Evolutionary conservation across 2,329 filamentous ascomycete genomes (phyloP).

Genomic region (Epichloe sp.): DNA sequence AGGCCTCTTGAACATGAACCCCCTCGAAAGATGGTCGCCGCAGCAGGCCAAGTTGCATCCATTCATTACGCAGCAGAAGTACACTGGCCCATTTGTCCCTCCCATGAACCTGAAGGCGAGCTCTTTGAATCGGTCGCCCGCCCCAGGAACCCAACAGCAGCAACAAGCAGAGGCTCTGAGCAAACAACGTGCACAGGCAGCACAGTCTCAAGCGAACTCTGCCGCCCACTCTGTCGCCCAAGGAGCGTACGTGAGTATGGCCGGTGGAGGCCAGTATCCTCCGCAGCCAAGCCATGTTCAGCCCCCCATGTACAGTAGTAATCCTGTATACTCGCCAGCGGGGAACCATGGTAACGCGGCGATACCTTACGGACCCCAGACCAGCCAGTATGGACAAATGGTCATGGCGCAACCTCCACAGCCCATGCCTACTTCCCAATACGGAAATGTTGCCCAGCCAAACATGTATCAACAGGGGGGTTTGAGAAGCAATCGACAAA

Average conservation of each 20-base stretch:
- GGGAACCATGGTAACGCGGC: constrained; percentile 34
- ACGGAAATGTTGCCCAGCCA: constrained; percentile 39
- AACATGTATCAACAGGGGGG: constrained; percentile 51
- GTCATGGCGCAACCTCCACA: constrained; percentile 53
- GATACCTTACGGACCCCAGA: constrained; percentile 68
- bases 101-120: constrained; percentile 93
- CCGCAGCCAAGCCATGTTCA: constrained; percentile 31
- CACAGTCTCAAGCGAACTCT: constrained; percentile 56
- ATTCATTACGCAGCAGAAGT: constrained; percentile 98
- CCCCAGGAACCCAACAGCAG: constrained; percentile 88
- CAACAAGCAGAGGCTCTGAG: constrained; percentile 88
- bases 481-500: constrained; percentile 64
- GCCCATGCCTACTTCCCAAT: constrained; percentile 53
- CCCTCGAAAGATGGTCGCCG: constrained; percentile 91
- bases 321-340: constrained; percentile 61
- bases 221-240: constrained; percentile 54
- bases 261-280: constrained; percentile 32
- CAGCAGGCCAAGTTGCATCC: constrained; percentile 95
- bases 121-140: constrained; percentile 72
- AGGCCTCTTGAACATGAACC: constrained; percentile 85
- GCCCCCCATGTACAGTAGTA: constrained; percentile 72
- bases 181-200: constrained; percentile 72
- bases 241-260: constrained; percentile 46
- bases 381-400: constrained; percentile 60
- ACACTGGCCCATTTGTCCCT: constrained; percentile 87